Evolutionary conservation across 495 filamentous ascomycete species (phyloP), one percentile per base, ranked within the genome.

Genomic region (Cladorrhinum samala): DNA sequence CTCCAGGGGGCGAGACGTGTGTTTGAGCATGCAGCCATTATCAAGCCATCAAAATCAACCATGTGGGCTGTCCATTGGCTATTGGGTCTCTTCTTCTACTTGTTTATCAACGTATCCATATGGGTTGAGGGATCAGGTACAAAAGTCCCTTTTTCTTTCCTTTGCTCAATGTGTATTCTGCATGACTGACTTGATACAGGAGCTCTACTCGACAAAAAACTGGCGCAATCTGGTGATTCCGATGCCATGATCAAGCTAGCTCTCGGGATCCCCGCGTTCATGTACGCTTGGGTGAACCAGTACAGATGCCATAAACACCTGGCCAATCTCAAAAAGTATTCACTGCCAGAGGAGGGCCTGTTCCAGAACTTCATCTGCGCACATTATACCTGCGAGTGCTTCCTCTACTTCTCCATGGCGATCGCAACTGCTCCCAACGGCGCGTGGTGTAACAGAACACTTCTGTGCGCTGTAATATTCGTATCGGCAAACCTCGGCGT

Each of bases 361-460:
- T 98, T 97, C 62, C 72, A 71, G 36, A 69, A 62, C 25, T 57
- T 92, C 16, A 70, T 95, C 9, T 94, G 84, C 55, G 91, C 94
- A n/a, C 93, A 97, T 71, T 98, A 96, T 67, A 85, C 84, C 0
- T 86, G 85, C 43, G 94, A 97, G 65, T 90, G 89, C 61, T 45
- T 87, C 2, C 82, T 96, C 52, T 96, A 97, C 62, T 56, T 91
- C 23, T 81, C 84, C n/a, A 67, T 97, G 54, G 79, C 89, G 1
- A 60, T 95, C 19, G 60, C 87, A 13, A 84, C 84, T 37, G 89
- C 91, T 3, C 91, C 90, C 0, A 60, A 72, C 46, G 75, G 72
- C 5, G 55, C 66, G 23, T 54, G 77, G 52, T 60, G 88, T 23
- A 97, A 97, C 68, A 80, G 73, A 61, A 94, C 92, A 1, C 61